Conservation (phyloP, 495 filamentous ascomycete species). For the Darksidea phi region DNA sequence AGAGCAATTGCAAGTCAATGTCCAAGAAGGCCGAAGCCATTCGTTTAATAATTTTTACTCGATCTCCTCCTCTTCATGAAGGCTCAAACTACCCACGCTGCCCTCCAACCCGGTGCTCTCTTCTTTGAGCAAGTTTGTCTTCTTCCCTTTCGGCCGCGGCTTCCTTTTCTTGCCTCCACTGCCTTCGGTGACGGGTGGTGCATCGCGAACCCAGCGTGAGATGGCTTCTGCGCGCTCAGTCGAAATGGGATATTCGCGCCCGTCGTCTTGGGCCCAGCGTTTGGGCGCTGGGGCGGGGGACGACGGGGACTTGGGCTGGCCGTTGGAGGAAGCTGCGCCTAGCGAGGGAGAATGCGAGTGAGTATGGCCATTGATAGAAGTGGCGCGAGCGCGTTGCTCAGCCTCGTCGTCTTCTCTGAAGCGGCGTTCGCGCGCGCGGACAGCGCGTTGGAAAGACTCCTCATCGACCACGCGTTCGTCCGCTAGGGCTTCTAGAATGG, state of each 20-base stretch:
- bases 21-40: no score
- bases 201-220: slow-evolving; percentile 67
- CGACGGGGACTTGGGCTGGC: slow-evolving; percentile 7
- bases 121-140: slow-evolving; percentile 10
- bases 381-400: not conserved
- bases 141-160: slow-evolving; percentile 28
- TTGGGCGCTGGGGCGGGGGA: slow-evolving; percentile 46
- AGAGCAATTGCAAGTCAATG: no score
- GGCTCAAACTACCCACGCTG: slow-evolving; percentile 26
- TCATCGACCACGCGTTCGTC: slow-evolving; percentile 67
- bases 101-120: slow-evolving; percentile 30
- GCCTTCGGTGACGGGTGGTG: slow-evolving; percentile 46
- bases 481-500: slow-evolving; percentile 61
- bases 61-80: slow-evolving; percentile 28
- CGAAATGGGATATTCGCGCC: slow-evolving; percentile 64
- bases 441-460: slow-evolving; percentile 59
- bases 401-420: slow-evolving; percentile 52
- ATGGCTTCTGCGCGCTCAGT: slow-evolving; percentile 68
- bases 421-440: slow-evolving; percentile 57
- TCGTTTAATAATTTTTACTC: no score
- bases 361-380: not conserved
- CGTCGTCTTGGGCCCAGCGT: slow-evolving; percentile 63
- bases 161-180: slow-evolving; percentile 38
- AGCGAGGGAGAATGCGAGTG: not conserved
- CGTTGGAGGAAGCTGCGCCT: not conserved